Evolutionary conservation across 495 filamentous ascomycete genomes (phyloP).

Genomic region (Xylaria castorea): DNA sequence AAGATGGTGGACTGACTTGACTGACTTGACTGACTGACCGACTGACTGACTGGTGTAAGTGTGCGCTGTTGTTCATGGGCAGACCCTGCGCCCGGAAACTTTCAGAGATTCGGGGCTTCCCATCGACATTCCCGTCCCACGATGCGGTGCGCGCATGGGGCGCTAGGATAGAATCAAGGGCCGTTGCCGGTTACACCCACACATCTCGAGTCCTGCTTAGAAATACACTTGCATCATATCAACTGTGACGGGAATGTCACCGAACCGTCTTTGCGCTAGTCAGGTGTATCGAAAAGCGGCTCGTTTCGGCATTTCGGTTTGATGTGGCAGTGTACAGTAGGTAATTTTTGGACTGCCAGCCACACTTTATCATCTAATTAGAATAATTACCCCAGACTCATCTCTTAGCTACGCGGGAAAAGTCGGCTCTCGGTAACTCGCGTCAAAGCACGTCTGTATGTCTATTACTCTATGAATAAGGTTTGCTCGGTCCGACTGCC

Average conservation of each 20-base stretch:
- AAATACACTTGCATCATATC: constrained; percentile 23
- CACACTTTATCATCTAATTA: neutral
- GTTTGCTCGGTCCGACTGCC: neutral
- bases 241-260: neutral
- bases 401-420: constrained; percentile 10
- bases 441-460: neutral
- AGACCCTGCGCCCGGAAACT: neutral
- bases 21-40: neutral
- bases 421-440: constrained; percentile 9
- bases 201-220: constrained; percentile 20
- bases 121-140: constrained; percentile 7
- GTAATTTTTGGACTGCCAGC: neutral
- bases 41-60: neutral
- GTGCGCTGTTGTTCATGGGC: neutral
- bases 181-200: constrained; percentile 18
- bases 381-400: constrained; percentile 1
- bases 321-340: constrained; percentile 20
- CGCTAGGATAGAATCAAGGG: constrained; percentile 9
- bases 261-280: constrained; percentile 3
- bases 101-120: neutral
- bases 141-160: constrained; percentile 24
- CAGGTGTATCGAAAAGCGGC: constrained; percentile 12
- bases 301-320: constrained; percentile 6
- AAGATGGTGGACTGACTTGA: neutral
- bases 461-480: neutral